Conservation (phyloP, 768 basidiomycete species). For the Pleurotus eryngii region DNA sequence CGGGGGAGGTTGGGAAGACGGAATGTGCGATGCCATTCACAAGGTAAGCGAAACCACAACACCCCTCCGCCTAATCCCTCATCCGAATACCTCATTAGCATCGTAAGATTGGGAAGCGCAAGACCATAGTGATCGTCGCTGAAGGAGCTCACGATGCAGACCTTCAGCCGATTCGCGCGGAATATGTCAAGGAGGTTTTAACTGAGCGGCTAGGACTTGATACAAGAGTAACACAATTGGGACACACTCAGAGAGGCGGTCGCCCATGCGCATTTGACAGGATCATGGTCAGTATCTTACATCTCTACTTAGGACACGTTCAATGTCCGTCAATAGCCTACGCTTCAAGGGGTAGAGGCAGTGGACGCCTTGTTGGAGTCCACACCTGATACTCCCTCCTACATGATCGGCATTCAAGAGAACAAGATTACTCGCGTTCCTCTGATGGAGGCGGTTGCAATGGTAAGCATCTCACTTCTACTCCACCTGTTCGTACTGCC, state of each 20-base stretch:
- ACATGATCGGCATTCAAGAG: constrained; percentile 95
- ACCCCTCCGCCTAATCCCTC: background rate
- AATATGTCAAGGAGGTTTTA: constrained; percentile 88
- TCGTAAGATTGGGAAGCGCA: constrained; percentile 88
- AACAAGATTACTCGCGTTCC: constrained; percentile 94
- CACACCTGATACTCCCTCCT: constrained; percentile 87
- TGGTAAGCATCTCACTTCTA: constrained; percentile 41
- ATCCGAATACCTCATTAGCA: constrained; percentile 50
- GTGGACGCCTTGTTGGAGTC: constrained; percentile 85
- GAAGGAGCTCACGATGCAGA: constrained; percentile 90
- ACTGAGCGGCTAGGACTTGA: constrained; percentile 86
- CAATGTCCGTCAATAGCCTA: constrained; percentile 57
- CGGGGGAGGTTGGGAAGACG: constrained; percentile 78
- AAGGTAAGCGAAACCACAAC: constrained; percentile 45
- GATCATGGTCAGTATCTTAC: constrained; percentile 62
- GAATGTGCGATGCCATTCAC: constrained; percentile 84
- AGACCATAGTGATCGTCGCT: constrained; percentile 97
- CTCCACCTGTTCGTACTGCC: background rate
- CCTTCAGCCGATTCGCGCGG: constrained; percentile 89
- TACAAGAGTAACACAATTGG: constrained; percentile 93
- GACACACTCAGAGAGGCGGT: constrained; percentile 96
- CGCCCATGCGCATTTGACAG: constrained; percentile 91
- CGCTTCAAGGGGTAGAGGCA: constrained; percentile 93
- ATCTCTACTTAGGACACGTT: background rate
- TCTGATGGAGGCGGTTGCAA: constrained; percentile 88